Conservation (phyloP, 78 protist genomes). For the Salpingoeca rosetta region DNA sequence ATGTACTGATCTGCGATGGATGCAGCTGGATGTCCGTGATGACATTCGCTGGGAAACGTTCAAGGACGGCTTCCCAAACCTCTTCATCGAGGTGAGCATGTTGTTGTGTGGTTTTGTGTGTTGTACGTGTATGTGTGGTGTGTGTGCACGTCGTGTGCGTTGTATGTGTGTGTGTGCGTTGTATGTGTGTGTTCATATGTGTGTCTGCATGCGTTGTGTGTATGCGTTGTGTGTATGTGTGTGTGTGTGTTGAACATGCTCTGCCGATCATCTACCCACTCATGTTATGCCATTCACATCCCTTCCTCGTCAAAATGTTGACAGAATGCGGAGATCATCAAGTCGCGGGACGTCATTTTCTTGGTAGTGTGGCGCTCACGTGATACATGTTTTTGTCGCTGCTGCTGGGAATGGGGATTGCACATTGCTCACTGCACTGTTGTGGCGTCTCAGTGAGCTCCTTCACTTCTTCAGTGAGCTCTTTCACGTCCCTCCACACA, state of each 20-base stretch:
- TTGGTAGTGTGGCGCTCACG: no score
- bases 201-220: background rate
- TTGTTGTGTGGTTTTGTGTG: background rate
- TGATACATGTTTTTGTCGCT: no score
- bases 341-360: no score
- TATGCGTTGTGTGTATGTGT: no score
- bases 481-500: background rate
- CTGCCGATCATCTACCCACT: no score
- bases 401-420: background rate
- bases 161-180: no score
- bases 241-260: no score
- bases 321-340: no score
- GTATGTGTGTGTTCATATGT: background rate
- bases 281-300: no score
- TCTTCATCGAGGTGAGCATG: background rate
- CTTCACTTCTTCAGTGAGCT: background rate
- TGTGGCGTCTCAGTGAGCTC: background rate
- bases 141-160: background rate
- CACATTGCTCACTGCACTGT: background rate
- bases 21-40: background rate
- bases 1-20: no score
- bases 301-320: no score
- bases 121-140: background rate
- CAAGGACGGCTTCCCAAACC: conserved; percentile 8
- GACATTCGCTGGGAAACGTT: background rate